A percentile compares a stretch with the other conserved stretches of the same genome.
These are phyloP conservation scores for Acidiella bohemica DNA, from an alignment of 495 filamentous ascomycete genomes.

Conservation along the genomic window DNA sequence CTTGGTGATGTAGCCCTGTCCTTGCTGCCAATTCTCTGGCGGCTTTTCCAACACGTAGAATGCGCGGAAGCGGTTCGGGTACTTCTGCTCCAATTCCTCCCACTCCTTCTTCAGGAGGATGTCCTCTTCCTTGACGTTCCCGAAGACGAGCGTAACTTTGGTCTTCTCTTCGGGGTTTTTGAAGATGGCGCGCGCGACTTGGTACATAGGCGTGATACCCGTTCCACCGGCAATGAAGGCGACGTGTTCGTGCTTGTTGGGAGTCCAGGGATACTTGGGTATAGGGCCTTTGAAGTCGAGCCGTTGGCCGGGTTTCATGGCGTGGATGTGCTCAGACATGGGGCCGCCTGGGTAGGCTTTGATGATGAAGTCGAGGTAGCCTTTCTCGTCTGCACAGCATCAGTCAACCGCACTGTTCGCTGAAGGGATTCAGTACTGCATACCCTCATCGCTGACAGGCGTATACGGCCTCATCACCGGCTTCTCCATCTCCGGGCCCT, in stretches of 20 bases:
- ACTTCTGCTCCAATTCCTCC: conserved; percentile 71
- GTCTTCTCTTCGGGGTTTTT: conserved; percentile 91
- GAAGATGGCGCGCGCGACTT: conserved; percentile 77
- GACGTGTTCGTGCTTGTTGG: conserved; percentile 93
- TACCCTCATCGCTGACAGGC: conserved; percentile 74
- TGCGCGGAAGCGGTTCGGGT: conserved; percentile 81
- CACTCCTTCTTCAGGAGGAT: conserved; percentile 79
- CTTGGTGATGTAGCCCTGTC: conserved; percentile 68
- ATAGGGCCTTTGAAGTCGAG: conserved; percentile 90
- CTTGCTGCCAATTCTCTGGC: conserved; percentile 64
- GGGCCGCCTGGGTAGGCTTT: conserved; percentile 82
- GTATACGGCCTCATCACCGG: conserved; percentile 83
- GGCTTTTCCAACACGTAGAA: conserved; percentile 83
- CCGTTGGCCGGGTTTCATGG: conserved; percentile 61
- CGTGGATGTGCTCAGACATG: conserved; percentile 82
- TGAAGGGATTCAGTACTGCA: conserved; percentile 11
- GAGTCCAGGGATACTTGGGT: conserved; percentile 78
- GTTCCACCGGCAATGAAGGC: conserved; percentile 89
- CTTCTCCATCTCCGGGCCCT: conserved; percentile 65
- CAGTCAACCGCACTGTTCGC: neutral
- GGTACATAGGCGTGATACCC: conserved; percentile 88
- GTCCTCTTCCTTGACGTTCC: conserved; percentile 73
- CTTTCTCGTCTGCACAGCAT: conserved; percentile 42
- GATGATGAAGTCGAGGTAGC: conserved; percentile 76
- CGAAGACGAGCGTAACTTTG: conserved; percentile 88